Evolutionary conservation across 2,329 filamentous ascomycete species (phyloP).

Genomic region (Davidsoniella eucalypti): DNA sequence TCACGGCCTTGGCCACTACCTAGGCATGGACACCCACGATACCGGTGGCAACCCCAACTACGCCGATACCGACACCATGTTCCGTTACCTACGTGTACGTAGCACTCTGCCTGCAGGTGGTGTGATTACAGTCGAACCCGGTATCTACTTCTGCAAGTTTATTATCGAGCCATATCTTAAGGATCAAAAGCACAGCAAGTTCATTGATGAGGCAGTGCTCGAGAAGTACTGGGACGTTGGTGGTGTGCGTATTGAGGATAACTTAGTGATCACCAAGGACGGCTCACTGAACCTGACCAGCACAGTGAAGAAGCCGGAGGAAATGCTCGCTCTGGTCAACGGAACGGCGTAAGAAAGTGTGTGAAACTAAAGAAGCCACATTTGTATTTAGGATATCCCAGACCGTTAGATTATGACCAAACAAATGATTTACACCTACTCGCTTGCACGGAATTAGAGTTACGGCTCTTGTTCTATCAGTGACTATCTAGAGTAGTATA

Average conservation of each 20-base stretch:
- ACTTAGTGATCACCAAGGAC: slow-evolving; percentile 52
- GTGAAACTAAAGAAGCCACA: no score
- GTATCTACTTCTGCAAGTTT: slow-evolving; percentile 81
- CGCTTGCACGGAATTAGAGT: no score
- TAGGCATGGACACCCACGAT: slow-evolving; percentile 89
- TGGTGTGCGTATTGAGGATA: slow-evolving; percentile 55
- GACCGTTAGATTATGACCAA: no score
- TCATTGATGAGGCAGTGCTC: slow-evolving; percentile 58
- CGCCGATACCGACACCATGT: slow-evolving; percentile 65
- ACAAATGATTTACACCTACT: no score
- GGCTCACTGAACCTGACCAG: slow-evolving; percentile 60
- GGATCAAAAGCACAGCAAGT: slow-evolving; percentile 54
- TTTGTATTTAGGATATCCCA: no score
- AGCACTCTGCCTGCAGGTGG: slow-evolving; percentile 58
- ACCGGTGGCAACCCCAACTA: slow-evolving; percentile 65
- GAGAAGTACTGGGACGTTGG: slow-evolving; percentile 71
- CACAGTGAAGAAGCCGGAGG: slow-evolving; percentile 49
- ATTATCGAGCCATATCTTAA: slow-evolving; percentile 69
- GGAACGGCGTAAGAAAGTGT: not conserved
- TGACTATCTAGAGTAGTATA: no score
- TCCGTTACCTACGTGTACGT: slow-evolving; percentile 70
- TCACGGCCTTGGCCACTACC: slow-evolving; percentile 77
- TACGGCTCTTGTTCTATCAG: no score
- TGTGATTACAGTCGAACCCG: slow-evolving; percentile 90
- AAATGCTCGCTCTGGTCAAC: slow-evolving; percentile 30